Evolutionary conservation across 495 filamentous ascomycete genomes (phyloP), one percentile per base, ranked within the genome.

Genomic region (Penicillium lividum): DNA sequence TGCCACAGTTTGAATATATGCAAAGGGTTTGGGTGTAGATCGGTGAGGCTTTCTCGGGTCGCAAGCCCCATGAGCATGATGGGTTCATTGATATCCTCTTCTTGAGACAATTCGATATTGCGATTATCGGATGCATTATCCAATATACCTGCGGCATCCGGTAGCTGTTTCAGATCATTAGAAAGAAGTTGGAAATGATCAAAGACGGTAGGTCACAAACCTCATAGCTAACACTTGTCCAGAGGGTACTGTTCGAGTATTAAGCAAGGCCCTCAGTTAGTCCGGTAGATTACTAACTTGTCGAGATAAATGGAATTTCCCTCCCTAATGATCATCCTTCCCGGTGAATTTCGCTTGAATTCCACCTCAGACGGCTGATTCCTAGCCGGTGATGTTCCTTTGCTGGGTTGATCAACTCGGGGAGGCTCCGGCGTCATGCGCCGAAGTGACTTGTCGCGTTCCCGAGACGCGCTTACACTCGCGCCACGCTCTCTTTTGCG

Each of bases 1-100:
- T 90, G 86, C 88, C 88, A 91, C 6, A 92, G 68, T 50, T 79
- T 75, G 61, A 91, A 86, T 22, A 91, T 86, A 55, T 91, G 87
- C 52, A 90, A 78, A 7, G 84, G 71, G 4, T 70, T 68, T 1
- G 89, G 89, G 72, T 93, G 89, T n/a, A 85, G 66, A 44, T 58
- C 53, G 10, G 61, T 61, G 2, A 76, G 63, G 9, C 43, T 58
- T 34, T 60, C 48, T 29, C 38, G 54, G 3, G 53, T 53, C 5
- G 34, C 56, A 30, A 61, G 45, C 30, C 54, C 58, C 13, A 71
- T 52, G 7, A 76, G 63, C 46, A 73, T 53, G 22, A 51, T 56
- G 34, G 56, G 47, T 18, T 72, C 58, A 42, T 71, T 57, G 25
- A 58, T 57, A 16, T 47, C 54, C 27, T 53, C 51, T 36, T 67